These are phyloP conservation scores for Saccharomyces hybrid DNA, from an alignment of 1,139 yeast genomes.

Conservation along the genomic window DNA sequence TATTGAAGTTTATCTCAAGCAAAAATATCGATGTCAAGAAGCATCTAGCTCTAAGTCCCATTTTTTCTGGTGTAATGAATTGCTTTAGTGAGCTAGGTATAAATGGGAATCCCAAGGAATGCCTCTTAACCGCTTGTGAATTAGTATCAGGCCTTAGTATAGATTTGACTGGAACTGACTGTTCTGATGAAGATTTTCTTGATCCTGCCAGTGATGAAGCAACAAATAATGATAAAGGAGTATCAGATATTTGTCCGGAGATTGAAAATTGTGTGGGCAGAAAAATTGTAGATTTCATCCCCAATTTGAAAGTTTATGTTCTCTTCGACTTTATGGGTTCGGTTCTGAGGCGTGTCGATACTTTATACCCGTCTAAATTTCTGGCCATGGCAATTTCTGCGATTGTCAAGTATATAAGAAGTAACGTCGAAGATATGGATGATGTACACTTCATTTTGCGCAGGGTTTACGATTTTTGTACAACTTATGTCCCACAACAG, in stretches of 20 bases:
- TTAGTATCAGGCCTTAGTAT: conserved; percentile 38
- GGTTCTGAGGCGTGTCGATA: conserved; percentile 41
- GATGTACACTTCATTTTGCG: conserved; percentile 44
- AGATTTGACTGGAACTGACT: conserved; percentile 12
- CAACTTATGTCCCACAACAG: conserved; percentile 42
- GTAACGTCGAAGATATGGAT: conserved; percentile 34
- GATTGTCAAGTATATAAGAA: conserved; percentile 42
- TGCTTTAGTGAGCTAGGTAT: conserved; percentile 54
- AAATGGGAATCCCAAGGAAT: conserved; percentile 72
- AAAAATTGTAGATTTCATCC: conserved; percentile 13
- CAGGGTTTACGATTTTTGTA: conserved; percentile 55
- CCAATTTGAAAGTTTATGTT: conserved; percentile 48
- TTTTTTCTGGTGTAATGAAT: conserved; percentile 34
- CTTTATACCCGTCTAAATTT: conserved; percentile 71
- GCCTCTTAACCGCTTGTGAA: conserved; percentile 64
- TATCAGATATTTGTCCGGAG: not conserved
- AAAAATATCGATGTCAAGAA: conserved; percentile 19
- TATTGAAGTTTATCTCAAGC: conserved; percentile 37
- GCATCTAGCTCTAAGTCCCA: conserved; percentile 9
- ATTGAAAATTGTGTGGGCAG: conserved; percentile 4
- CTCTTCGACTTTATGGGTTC: conserved; percentile 53
- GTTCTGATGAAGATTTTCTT: conserved; percentile 5
- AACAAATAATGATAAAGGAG: not conserved
- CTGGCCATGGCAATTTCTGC: conserved; percentile 58
- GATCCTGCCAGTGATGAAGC: conserved; percentile 7